Evolutionary conservation across 73 alveolate genomes (phyloP), one percentile per base, ranked within the genome.

Genomic region (Effrenium voratum): DNA sequence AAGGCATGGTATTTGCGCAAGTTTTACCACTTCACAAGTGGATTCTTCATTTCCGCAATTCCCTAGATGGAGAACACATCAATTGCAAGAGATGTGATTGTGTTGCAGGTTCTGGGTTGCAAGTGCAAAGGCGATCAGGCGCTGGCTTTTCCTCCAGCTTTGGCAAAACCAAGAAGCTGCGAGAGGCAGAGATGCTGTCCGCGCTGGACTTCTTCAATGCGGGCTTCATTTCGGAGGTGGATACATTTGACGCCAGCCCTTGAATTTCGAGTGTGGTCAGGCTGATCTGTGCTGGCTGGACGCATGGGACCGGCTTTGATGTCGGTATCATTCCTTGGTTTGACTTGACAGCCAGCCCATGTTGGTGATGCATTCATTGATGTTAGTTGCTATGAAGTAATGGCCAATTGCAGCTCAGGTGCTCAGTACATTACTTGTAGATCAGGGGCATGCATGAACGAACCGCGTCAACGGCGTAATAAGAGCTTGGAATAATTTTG

Each of bases 151-250:
- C 22, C n/a, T 15, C 41, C 5, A 22, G 38, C 41, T 22, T 5
- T 28, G 38, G 77, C 38, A 24, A 12, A 4, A 34, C n/a, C n/a
- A 63, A 28, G 60, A 24, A 13, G n/a, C 34, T 44, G 4, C n/a
- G 40, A 0, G 59, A 85, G 94, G 94, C 94, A 6, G 94, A 85
- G 44, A 87, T 87, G 95, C 95, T 88, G 36, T 88, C 95, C 2
- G 95, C 95, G 4, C 85, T 88, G 85, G 95, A 88, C 95, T 88
- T 55, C 52, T 88, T 59, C 95, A 88, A 88, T 38, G 95, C 85
- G 30, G 95, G 95, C 30, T 88, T 88, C 72, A 63, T 88, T 88
- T 88, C 86, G 30, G 84, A 88, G 95, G 95, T 85, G 28, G n/a
- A n/a, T n/a, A n/a, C n/a, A n/a, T n/a, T n/a, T n/a, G n/a, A n/a